These are phyloP conservation scores for Larix sibirica DNA, from an alignment of 83 land plant genomes.

Conservation along the genomic window DNA sequence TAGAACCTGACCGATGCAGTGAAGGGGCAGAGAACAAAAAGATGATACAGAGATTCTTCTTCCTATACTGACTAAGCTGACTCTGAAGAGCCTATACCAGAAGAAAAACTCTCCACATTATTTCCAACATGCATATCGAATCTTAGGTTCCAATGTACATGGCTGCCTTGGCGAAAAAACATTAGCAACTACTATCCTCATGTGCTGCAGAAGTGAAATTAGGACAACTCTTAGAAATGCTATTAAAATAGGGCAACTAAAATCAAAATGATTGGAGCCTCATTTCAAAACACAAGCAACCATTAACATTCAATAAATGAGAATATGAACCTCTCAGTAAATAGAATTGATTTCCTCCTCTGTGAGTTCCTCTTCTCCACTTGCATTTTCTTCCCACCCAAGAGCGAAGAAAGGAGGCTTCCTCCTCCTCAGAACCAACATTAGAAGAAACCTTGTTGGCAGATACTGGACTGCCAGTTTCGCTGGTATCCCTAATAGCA, in stretches of 20 bases:
- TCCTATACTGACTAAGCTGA: not conserved
- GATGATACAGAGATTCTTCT: too few species aligned
- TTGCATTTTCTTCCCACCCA: constrained; percentile 18
- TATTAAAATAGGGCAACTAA: not conserved
- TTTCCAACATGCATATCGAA: constrained; percentile 14
- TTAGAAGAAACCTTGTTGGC: constrained; percentile 4
- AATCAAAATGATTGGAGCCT: not conserved
- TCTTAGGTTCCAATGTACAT: constrained; percentile 1
- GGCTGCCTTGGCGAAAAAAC: constrained; percentile 5
- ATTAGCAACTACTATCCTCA: constrained; percentile 8
- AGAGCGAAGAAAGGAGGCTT: constrained; percentile 21
- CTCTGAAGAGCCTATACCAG: constrained; percentile 14
- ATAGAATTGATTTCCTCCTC: constrained; percentile 22
- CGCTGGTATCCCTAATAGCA: not conserved
- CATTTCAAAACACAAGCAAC: not conserved
- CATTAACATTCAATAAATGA: not conserved
- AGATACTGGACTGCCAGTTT: not conserved
- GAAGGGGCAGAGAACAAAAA: too few species aligned
- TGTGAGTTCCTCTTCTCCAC: constrained; percentile 13
- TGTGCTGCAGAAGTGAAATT: not conserved
- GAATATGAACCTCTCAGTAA: constrained; percentile 2
- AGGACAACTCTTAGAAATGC: not conserved
- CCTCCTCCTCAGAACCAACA: constrained; percentile 18
- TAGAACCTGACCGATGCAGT: too few species aligned
- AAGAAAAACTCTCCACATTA: constrained; percentile 11